These are phyloP conservation scores for Periconia digitata DNA, from an alignment of 2,329 filamentous ascomycete species.

Conservation along the genomic window DNA sequence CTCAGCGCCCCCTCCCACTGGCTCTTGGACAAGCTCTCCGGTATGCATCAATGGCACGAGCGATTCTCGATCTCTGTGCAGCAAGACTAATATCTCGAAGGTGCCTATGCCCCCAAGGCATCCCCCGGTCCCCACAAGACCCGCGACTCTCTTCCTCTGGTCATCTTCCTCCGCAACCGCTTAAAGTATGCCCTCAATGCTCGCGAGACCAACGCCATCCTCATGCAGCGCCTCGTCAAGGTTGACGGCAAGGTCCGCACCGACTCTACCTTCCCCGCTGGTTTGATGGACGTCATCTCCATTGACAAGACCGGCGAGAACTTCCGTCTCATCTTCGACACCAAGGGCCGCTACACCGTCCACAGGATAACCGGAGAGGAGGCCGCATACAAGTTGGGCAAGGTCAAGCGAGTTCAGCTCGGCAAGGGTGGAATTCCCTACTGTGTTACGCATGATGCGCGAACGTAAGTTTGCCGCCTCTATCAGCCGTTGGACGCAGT, in stretches of 20 bases:
- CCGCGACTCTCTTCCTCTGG: conserved; percentile 96
- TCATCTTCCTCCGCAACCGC: conserved; percentile 79
- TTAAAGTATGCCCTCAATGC: conserved; percentile 99
- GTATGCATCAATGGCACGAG: conserved; percentile 41
- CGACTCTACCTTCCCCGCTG: conserved; percentile 94
- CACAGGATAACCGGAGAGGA: conserved; percentile 99
- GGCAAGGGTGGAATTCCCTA: conserved; percentile 99
- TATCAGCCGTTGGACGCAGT: conserved; percentile 95
- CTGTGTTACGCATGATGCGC: conserved; percentile 99
- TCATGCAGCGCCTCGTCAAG: conserved; percentile 99
- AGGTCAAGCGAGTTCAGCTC: conserved; percentile 99
- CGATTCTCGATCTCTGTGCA: conserved; percentile 23
- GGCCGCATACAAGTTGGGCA: conserved; percentile 99
- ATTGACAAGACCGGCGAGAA: conserved; percentile 99
- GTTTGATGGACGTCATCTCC: conserved; percentile 99
- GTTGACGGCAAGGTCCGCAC: conserved; percentile 99
- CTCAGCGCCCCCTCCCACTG: conserved; percentile 98
- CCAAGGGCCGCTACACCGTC: conserved; percentile 99
- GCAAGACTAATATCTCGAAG: conserved; percentile 42
- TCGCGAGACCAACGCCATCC: conserved; percentile 95
- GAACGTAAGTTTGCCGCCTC: conserved; percentile 99
- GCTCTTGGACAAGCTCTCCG: conserved; percentile 99
- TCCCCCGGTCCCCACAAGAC: conserved; percentile 96
- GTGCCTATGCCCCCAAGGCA: conserved; percentile 64
- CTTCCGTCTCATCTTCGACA: conserved; percentile 99